phyloP scores from a whole-genome alignment of 1,284 basidiomycete genomes.

The Cryptococcus amylolentus region DNA sequence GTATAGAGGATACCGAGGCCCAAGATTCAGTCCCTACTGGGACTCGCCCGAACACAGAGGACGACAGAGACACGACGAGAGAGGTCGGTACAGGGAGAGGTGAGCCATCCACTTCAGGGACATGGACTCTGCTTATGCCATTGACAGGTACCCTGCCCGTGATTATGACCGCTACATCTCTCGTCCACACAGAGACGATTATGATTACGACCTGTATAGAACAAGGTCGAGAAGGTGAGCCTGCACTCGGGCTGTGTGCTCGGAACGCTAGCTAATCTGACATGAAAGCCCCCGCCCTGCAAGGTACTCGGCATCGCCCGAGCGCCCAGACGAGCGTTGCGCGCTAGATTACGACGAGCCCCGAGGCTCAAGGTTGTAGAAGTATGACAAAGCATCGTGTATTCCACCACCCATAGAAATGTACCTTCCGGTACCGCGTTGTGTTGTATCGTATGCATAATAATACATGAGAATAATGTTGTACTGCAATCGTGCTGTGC shows the following conservation, averaged over 20 bases:
- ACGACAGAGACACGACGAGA: too few species aligned
- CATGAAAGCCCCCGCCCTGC: slow-evolving; percentile 16
- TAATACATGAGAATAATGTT: neutral
- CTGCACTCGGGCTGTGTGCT: neutral
- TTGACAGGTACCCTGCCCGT: too few species aligned
- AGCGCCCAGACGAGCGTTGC: slow-evolving; percentile 21
- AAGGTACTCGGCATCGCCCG: slow-evolving; percentile 35
- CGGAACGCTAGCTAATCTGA: slow-evolving; percentile 4
- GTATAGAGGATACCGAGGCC: slow-evolving; percentile 30
- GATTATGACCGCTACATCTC: too few species aligned
- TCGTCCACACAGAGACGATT: too few species aligned
- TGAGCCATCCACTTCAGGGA: too few species aligned
- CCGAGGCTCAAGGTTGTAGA: slow-evolving; percentile 1
- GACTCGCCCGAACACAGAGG: too few species aligned
- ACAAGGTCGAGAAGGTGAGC: neutral
- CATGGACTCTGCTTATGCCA: too few species aligned
- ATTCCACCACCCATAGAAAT: neutral
- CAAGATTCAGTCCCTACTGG: slow-evolving; percentile 18
- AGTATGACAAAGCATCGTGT: neutral
- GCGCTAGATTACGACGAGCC: slow-evolving; percentile 28
- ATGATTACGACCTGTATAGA: neutral
- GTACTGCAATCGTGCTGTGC: neutral
- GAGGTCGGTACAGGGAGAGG: too few species aligned
- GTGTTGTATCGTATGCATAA: neutral
- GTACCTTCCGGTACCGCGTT: neutral